Conservation (phyloP, 192 early-diverging fungal genomes). For the Backusella morwellensis region DNA sequence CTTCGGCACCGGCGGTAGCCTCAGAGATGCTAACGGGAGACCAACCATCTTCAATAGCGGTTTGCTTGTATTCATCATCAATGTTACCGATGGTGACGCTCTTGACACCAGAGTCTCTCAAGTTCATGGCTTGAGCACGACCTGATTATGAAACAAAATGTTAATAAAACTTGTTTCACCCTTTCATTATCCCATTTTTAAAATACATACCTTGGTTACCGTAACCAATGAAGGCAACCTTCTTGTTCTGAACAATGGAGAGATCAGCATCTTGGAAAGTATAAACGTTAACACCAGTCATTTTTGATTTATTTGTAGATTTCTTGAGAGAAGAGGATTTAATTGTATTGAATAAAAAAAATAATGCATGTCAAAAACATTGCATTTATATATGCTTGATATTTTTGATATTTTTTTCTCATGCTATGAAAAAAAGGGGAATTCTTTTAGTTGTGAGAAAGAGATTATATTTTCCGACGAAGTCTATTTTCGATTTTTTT, state of each 20-base stretch:
- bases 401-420: constrained; percentile 1
- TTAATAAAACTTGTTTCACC: neutral
- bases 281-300: constrained; percentile 6
- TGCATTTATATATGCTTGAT: neutral
- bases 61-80: constrained; percentile 22
- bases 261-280: constrained; percentile 19
- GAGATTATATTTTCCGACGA: neutral
- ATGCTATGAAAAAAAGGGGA: neutral
- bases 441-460: constrained; percentile 1
- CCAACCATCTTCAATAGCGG: constrained; percentile 9
- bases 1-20: constrained; percentile 2
- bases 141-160: neutral
- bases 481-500: neutral
- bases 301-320: neutral
- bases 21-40: constrained; percentile 11
- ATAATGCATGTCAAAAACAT: neutral
- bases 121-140: constrained; percentile 16
- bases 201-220: constrained; percentile 21
- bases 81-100: constrained; percentile 18
- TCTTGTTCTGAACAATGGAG: constrained; percentile 22
- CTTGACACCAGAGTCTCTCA: constrained; percentile 17
- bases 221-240: constrained; percentile 23
- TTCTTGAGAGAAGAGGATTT: neutral
- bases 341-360: neutral
- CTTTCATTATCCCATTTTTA: neutral